Evolutionary conservation across 345 rosid species (phyloP), one percentile per base, ranked within the genome.

Genomic region (Mangifera indica): DNA sequence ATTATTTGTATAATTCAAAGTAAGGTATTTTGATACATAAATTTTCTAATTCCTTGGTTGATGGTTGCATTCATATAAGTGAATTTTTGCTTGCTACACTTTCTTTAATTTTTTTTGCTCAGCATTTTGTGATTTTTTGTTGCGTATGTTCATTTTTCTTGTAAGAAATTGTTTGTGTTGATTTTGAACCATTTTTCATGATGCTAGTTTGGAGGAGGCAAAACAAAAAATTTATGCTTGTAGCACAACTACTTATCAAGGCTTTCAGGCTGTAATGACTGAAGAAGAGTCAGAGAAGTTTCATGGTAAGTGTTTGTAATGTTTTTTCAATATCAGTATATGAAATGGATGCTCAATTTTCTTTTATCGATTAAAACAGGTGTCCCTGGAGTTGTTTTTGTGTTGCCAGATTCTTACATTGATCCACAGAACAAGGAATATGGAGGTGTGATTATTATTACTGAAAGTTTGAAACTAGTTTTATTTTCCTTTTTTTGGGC

Each of bases 191-290:
- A 54, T 48, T 51, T 64, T 74, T 76, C 63, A 14, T 69, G 34
- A 72, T 74, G 74, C 70, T 79, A 93, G 99, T 55, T 76, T 91
- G 67, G 97, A 93, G 76, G 99, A 89, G 80, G 98, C 97, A 11
- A 91, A 93, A 71, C 65, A 73, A 61, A 91, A 58, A 68, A 96
- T 95, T 15, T 95, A 95, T 78, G 99, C 99, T 4, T 95, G 99
- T 84, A 95, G 97, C 85, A 95, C 97, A 24, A 91, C 97, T 4
- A 95, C 93, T 64, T 95, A 91, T 76, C 78, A 91, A 66, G 99
- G 99, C 3, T 95, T 96, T 87, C 99, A 95, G 74, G 99, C 93
- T 42, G 37, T 89, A 59, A 91, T 95, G 96, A 85, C 96, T 1
- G 94, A 95, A 68, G 87, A 87, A 63, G 93, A 93, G 78, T 88